Evolutionary conservation across 2,329 filamentous ascomycete genomes (phyloP).

Genomic region (Ophiocordyceps camponoti-floridani): DNA sequence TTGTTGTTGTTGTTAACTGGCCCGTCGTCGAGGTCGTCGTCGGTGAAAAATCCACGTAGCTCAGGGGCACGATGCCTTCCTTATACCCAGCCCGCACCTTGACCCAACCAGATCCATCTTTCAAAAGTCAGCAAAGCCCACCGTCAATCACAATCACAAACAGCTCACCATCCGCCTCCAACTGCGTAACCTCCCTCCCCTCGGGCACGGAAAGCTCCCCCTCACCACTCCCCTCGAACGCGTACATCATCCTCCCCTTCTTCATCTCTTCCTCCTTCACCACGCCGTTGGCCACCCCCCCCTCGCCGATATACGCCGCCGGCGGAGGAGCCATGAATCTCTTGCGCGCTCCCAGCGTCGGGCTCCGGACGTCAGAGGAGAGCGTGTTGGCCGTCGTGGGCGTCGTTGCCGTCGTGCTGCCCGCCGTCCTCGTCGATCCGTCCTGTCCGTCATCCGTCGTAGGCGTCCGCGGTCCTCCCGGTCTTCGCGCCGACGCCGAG

Average conservation of each 20-base stretch:
- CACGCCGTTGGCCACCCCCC: slow-evolving; percentile 27
- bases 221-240: slow-evolving; percentile 62
- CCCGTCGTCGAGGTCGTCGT: no score
- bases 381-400: slow-evolving; percentile 2
- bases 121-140: neutral
- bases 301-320: slow-evolving; percentile 53
- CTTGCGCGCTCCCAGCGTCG: slow-evolving; percentile 25
- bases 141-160: neutral
- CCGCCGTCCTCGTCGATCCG: slow-evolving; percentile 1
- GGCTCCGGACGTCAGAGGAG: slow-evolving; percentile 4
- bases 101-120: slow-evolving; percentile 85
- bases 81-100: slow-evolving; percentile 59
- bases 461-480: slow-evolving; percentile 28
- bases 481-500: slow-evolving; percentile 61
- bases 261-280: slow-evolving; percentile 22
- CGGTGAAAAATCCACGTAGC: slow-evolving; percentile 66
- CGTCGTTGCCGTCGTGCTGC: slow-evolving; percentile 8
- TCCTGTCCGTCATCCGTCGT: slow-evolving; percentile 24
- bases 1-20: no score
- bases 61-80: slow-evolving; percentile 73
- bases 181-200: slow-evolving; percentile 55
- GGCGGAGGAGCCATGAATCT: slow-evolving; percentile 81
- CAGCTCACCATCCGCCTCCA: slow-evolving; percentile 72
- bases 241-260: slow-evolving; percentile 76
- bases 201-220: slow-evolving; percentile 71